Evolutionary conservation across 768 basidiomycete genomes (phyloP), one percentile per base, ranked within the genome.

Genomic region (Aureoboletus auriporus): DNA sequence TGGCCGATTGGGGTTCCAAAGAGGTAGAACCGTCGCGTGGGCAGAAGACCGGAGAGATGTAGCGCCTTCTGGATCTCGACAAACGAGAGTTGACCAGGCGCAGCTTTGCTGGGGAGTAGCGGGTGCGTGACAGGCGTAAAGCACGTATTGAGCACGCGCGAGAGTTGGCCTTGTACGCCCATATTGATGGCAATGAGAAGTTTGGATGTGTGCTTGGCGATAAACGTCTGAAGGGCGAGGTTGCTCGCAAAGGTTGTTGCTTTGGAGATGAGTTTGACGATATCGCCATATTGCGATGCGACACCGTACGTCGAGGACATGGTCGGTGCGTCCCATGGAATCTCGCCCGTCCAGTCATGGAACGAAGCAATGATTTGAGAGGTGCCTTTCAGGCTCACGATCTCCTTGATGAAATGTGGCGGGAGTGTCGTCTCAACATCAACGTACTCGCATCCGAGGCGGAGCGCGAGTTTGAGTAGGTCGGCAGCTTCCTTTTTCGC

Each of bases 151-250:
- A 96, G 74, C 44, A 97, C 78, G 27, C 96, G 80, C 5, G 93
- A 93, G 61, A 97, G 76, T 66, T 97, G 94, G 11, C 96, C 96
- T 41, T 82, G 79, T 14, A 75, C 61, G 14, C 93, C 92, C 84
- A 95, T 94, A 69, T 97, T 98, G 72, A 98, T 86, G 5, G 93
- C 92, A 48, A 99, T 83, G 59, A 97, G 75, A 2, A 93, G 95
- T 61, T 91, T 95, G 11, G 80, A 67, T 12, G 71, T 66, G 2
- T 75, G 71, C 27, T 74, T 71, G 13, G 75, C 61, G 36, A 82
- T 83, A 62, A 98, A 99, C 9, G 78, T 66, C 45, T 83, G 79
- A 46, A 98, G 75, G 1, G 77, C 71, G 54, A 93, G 78, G 69
- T 97, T 98, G 62, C 94, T 92, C 52, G 79, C 72, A 16, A 91